Conservation (phyloP, 2,329 filamentous ascomycete genomes). For the Fusarium pseudograminearum region DNA sequence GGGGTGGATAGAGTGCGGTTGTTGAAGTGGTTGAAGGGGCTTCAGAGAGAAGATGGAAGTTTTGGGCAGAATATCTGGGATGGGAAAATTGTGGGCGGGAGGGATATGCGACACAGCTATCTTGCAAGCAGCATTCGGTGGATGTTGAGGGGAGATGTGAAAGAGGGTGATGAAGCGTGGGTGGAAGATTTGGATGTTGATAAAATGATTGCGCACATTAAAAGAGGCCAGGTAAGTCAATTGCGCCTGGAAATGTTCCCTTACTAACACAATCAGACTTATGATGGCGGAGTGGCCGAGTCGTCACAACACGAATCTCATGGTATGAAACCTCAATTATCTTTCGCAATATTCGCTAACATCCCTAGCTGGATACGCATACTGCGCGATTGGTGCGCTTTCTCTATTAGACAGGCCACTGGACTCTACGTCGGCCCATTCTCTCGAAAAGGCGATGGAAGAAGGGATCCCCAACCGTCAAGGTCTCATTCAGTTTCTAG, state of each 20-base stretch:
- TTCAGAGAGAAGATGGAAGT: conserved; percentile 88
- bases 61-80: conserved; percentile 84
- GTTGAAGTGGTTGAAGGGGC: conserved; percentile 76
- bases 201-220: conserved; percentile 76
- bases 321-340: conserved; percentile 61
- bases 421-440: conserved; percentile 40
- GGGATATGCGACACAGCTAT: conserved; percentile 90
- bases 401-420: conserved; percentile 76
- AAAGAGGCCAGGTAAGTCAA: conserved; percentile 64
- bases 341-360: conserved; percentile 19
- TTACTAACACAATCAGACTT: conserved; percentile 66
- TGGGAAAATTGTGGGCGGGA: conserved; percentile 76
- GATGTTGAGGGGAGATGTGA: conserved; percentile 76
- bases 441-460: conserved; percentile 49
- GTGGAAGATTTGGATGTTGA: conserved; percentile 81
- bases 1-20: conserved; percentile 76
- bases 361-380: conserved; percentile 82
- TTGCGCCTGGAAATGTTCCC: neutral
- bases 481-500: conserved; percentile 66
- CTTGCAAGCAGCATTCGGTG: conserved; percentile 84
- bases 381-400: conserved; percentile 85
- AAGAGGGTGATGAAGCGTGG: conserved; percentile 63
- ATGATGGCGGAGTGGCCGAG: conserved; percentile 87
- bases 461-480: conserved; percentile 52
- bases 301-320: conserved; percentile 85